Percentiles rank a stretch among this genome's conserved stretches.
phyloP scores from a whole-genome alignment of 208 protist genomes.

The Leishmania guyanensis region DNA sequence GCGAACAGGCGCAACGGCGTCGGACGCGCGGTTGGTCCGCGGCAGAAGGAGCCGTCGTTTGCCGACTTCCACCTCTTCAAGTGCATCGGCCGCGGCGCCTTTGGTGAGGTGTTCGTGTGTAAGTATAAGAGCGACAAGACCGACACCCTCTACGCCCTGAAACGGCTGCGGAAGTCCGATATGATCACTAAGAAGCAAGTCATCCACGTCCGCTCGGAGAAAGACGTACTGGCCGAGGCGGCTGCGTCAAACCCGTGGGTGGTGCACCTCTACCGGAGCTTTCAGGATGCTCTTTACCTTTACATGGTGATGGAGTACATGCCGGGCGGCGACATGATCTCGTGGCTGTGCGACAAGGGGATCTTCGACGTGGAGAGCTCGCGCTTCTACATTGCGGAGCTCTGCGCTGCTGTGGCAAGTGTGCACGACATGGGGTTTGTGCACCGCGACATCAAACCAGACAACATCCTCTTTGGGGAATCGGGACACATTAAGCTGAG shows the following conservation, averaged over 20 bases:
- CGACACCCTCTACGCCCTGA: constrained; percentile 87
- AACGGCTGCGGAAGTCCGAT: constrained; percentile 91
- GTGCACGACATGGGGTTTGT: constrained; percentile 93
- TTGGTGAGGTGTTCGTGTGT: constrained; percentile 93
- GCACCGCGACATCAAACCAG: constrained; percentile 98
- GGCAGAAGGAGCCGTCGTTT: constrained; percentile 67
- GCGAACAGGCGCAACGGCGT: constrained; percentile 56
- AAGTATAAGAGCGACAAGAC: constrained; percentile 64
- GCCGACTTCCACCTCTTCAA: constrained; percentile 90
- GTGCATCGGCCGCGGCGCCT: constrained; percentile 89
- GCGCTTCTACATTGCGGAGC: constrained; percentile 93
- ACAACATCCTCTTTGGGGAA: constrained; percentile 97
- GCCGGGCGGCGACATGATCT: constrained; percentile 94
- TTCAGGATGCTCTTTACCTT: constrained; percentile 92
- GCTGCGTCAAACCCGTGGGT: constrained; percentile 87
- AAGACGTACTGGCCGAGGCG: constrained; percentile 88
- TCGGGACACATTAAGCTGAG: constrained; percentile 97
- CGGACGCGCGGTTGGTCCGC: constrained; percentile 61
- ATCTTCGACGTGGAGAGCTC: constrained; percentile 87
- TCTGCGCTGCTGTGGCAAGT: constrained; percentile 88
- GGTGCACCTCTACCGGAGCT: constrained; percentile 89
- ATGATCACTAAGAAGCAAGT: constrained; percentile 93
- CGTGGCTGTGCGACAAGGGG: constrained; percentile 88
- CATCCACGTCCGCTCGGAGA: constrained; percentile 88
- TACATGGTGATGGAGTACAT: constrained; percentile 97